These are phyloP conservation scores for Fagopyrum homotropicum DNA, from an alignment of 148 eudicot genomes.

Conservation along the genomic window DNA sequence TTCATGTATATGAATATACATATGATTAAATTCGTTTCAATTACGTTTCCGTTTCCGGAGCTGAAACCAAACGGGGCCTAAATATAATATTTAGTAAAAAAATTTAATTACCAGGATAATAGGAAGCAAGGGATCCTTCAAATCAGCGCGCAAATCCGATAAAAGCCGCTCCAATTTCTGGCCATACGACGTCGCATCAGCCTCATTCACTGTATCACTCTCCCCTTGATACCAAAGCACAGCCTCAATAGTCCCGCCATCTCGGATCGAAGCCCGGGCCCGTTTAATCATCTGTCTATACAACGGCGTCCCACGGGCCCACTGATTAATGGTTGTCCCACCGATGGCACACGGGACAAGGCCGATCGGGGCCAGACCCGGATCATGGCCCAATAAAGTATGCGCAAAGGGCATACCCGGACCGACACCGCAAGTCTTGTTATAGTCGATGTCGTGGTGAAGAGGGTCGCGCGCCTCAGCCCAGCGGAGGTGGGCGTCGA, in stretches of 20 bases:
- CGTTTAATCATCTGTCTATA: conserved; percentile 39
- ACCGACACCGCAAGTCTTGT: conserved; percentile 54
- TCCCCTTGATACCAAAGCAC: conserved; percentile 78
- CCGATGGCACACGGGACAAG: conserved; percentile 77
- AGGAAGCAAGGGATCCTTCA: conserved; percentile 39
- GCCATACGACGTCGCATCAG: conserved; percentile 44
- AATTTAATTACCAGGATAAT: conserved; percentile 34
- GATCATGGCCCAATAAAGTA: conserved; percentile 19
- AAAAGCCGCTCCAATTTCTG: conserved; percentile 38
- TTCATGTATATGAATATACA: too few relatives aligned
- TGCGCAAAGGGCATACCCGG: conserved; percentile 63
- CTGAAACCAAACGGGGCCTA: too few relatives aligned
- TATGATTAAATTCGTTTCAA: too few relatives aligned
- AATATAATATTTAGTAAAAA: too few relatives aligned
- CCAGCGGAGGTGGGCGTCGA: conserved; percentile 37
- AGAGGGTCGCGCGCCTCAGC: conserved; percentile 55
- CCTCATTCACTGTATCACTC: conserved; percentile 36
- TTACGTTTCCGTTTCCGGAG: too few relatives aligned
- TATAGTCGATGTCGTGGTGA: conserved; percentile 45
- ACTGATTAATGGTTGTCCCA: conserved; percentile 52
- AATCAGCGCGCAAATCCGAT: conserved; percentile 37
- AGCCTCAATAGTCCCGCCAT: conserved; percentile 24
- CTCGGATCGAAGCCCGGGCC: conserved; percentile 26
- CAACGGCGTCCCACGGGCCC: conserved; percentile 44
- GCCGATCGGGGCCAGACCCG: conserved; percentile 45